A percentile compares a stretch with the other conserved stretches of the same genome.
These are phyloP conservation scores for Sarocladiaceae sp. DNA, from an alignment of 2,329 filamentous ascomycete species.

Conservation along the genomic window DNA sequence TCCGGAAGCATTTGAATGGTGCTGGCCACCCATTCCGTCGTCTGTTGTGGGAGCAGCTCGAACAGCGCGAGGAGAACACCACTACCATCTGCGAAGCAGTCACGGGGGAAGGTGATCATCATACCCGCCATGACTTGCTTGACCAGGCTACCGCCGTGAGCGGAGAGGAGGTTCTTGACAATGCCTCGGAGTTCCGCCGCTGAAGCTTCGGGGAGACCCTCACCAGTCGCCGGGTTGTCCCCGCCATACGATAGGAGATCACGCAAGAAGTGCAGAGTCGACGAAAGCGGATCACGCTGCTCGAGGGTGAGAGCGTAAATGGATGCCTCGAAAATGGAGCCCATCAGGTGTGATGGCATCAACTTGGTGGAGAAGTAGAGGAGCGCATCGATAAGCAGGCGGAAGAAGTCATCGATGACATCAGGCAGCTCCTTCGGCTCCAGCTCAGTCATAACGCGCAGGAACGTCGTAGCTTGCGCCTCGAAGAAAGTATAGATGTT, in stretches of 20 bases:
- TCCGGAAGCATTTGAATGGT: constrained; percentile 81
- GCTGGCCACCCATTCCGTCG: constrained; percentile 74
- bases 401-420: constrained; percentile 95
- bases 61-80: constrained; percentile 89
- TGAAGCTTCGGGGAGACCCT: constrained; percentile 51
- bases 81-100: constrained; percentile 92
- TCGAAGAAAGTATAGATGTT: constrained; percentile 95
- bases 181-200: constrained; percentile 66
- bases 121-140: constrained; percentile 92
- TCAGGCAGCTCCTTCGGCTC: constrained; percentile 69
- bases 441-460: constrained; percentile 83
- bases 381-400: constrained; percentile 83
- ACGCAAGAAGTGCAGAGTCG: constrained; percentile 87
- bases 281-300: constrained; percentile 86
- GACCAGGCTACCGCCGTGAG: constrained; percentile 72
- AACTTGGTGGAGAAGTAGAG: constrained; percentile 88
- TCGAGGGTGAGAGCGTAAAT: constrained; percentile 83
- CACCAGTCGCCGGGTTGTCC: constrained; percentile 64
- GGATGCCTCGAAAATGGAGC: constrained; percentile 81
- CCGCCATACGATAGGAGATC: constrained; percentile 88
- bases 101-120: constrained; percentile 98
- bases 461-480: constrained; percentile 83
- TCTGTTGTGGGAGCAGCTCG: constrained; percentile 76
- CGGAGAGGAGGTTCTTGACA: constrained; percentile 66
- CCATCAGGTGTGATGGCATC: constrained; percentile 72